A percentile compares a stretch with the other conserved stretches of the same genome.
Evolutionary conservation across 257 asterid genomes (phyloP).

Genomic region (Agastache rugosa): DNA sequence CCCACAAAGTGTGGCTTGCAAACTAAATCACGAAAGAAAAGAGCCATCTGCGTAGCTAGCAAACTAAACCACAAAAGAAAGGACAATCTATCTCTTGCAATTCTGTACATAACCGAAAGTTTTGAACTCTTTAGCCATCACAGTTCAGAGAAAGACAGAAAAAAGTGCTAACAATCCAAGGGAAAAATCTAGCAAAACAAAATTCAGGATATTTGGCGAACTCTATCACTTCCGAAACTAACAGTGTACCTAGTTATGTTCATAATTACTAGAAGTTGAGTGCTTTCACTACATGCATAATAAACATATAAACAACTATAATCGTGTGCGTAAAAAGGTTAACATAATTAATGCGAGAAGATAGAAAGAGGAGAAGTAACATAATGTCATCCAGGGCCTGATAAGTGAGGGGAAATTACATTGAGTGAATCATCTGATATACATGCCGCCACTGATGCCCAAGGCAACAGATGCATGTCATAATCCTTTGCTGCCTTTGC

Average conservation of each 20-base stretch:
- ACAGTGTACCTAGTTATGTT: constrained; percentile 14
- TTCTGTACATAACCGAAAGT: background rate
- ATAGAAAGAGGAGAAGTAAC: constrained; percentile 13
- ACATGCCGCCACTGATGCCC: constrained; percentile 98
- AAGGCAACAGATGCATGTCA: constrained; percentile 89
- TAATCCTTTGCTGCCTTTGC: constrained; percentile 81
- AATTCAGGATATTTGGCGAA: constrained; percentile 19
- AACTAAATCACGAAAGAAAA: constrained; percentile 14
- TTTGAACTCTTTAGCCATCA: background rate
- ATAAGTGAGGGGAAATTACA: constrained; percentile 51
- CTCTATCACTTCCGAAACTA: constrained; percentile 13
- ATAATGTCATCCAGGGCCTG: constrained; percentile 33
- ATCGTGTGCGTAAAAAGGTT: constrained; percentile 17
- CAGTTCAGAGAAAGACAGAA: constrained; percentile 13
- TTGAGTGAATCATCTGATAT: constrained; percentile 69
- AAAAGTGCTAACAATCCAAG: constrained; percentile 20
- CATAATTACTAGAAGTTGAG: constrained; percentile 16
- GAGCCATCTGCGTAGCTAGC: background rate
- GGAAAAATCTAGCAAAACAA: constrained; percentile 18
- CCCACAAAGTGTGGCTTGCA: constrained; percentile 7
- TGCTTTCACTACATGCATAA: constrained; percentile 22
- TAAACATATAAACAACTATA: constrained; percentile 17
- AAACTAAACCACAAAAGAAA: constrained; percentile 13
- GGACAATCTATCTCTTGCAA: constrained; percentile 9
- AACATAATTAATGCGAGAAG: constrained; percentile 9